Percentiles rank a stretch among this genome's conserved stretches.
Evolutionary conservation across 2,329 filamentous ascomycete species (phyloP).

Genomic region (Aphanocladium album): DNA sequence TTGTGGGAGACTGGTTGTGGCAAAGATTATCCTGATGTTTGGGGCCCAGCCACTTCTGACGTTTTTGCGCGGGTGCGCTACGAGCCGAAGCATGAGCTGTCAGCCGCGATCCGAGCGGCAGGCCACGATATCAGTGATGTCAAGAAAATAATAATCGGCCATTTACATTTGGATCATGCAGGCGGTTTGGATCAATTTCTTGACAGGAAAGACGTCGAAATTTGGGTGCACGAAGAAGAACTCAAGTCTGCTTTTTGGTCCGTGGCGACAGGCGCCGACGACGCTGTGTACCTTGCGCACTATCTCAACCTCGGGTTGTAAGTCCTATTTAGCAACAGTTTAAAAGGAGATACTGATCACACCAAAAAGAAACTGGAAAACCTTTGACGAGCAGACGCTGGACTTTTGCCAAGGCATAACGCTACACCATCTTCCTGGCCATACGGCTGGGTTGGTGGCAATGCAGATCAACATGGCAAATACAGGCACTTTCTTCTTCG

Average conservation of each 20-base stretch:
- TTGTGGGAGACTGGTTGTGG: constrained; percentile 17
- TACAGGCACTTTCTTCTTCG: constrained; percentile 28
- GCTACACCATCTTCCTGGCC: constrained; percentile 20
- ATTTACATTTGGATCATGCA: constrained; percentile 43
- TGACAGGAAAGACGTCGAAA: constrained; percentile 33
- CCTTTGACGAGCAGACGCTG: constrained; percentile 16
- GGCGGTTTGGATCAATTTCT: constrained; percentile 42
- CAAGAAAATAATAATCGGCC: constrained; percentile 41
- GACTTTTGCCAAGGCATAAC: constrained; percentile 20
- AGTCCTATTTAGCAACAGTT: neutral
- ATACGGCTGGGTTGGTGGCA: constrained; percentile 23
- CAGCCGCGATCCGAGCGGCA: constrained; percentile 17
- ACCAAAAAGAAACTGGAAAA: constrained; percentile 19
- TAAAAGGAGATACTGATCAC: neutral
- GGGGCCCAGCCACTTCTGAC: constrained; percentile 16
- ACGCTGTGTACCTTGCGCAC: constrained; percentile 17
- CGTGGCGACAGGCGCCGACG: constrained; percentile 30
- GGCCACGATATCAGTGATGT: constrained; percentile 38
- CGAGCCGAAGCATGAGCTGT: constrained; percentile 15
- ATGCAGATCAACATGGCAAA: constrained; percentile 29
- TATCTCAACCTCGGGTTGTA: constrained; percentile 15
- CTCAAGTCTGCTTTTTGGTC: constrained; percentile 41
- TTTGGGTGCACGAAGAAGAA: constrained; percentile 43
- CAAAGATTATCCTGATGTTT: constrained; percentile 17
- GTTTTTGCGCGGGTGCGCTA: constrained; percentile 18